These are phyloP conservation scores for Euptelea pleiosperma DNA, from an alignment of 164 flowering plant species.

Conservation along the genomic window DNA sequence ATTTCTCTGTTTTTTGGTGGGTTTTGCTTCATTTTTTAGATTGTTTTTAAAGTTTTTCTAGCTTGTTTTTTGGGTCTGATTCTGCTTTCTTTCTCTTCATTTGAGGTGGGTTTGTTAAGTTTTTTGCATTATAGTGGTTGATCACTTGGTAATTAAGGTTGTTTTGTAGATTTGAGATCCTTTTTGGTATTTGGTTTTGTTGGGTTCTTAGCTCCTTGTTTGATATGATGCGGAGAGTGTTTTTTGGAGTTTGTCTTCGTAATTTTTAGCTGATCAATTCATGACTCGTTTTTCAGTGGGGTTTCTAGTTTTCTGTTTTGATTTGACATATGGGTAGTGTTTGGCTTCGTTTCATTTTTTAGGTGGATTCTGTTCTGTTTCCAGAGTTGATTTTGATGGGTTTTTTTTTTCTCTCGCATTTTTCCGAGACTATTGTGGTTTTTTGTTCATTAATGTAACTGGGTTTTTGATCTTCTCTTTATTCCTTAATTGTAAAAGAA, in stretches of 20 bases:
- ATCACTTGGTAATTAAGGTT: background rate
- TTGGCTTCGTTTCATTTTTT: background rate
- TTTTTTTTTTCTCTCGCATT: constrained; percentile 25
- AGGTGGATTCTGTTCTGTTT: constrained; percentile 1
- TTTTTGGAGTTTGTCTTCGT: constrained; percentile 10
- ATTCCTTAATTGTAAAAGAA: constrained; percentile 19
- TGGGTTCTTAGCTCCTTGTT: background rate
- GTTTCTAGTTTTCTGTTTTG: background rate
- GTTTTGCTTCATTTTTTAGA: background rate
- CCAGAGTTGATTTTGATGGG: constrained; percentile 24
- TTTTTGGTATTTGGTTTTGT: constrained; percentile 1
- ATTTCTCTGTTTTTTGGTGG: background rate
- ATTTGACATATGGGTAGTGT: constrained; percentile 1
- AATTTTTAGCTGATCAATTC: background rate
- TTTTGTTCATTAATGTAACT: constrained; percentile 3
- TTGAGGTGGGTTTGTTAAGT: background rate
- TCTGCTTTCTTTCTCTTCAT: background rate
- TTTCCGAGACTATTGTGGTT: background rate
- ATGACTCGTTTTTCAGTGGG: background rate
- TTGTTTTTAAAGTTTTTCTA: background rate
- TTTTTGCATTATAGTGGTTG: background rate
- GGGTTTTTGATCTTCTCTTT: constrained; percentile 14
- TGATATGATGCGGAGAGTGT: constrained; percentile 1
- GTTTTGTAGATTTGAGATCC: constrained; percentile 1
- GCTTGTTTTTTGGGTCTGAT: background rate